Percentiles rank a stretch among this genome's conserved stretches.
These are phyloP conservation scores for Ramaria sp. DNA, from an alignment of 768 basidiomycete species.

Conservation along the genomic window DNA sequence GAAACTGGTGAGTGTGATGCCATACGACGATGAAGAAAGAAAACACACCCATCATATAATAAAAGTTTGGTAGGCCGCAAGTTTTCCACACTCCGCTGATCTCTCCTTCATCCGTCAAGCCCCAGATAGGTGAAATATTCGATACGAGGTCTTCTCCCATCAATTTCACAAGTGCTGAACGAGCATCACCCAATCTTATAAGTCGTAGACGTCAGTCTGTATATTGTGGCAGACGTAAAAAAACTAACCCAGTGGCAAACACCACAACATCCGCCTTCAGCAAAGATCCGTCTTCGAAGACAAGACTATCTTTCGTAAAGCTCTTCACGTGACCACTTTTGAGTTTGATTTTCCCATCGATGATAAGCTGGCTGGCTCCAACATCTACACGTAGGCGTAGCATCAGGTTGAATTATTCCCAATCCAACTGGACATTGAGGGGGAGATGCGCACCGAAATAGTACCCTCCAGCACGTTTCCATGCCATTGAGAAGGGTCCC, in stretches of 20 bases:
- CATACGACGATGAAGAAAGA: not conserved
- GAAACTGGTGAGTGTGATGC: not conserved
- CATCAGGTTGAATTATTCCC: too few relatives aligned
- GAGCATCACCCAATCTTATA: conserved; percentile 35
- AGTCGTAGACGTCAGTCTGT: not conserved
- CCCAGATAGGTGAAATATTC: conserved; percentile 48
- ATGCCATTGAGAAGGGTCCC: conserved; percentile 39
- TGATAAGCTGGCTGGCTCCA: conserved; percentile 49
- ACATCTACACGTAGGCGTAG: conserved; percentile 27
- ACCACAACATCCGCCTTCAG: conserved; percentile 44
- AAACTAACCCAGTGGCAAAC: conserved; percentile 44
- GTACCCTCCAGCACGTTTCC: conserved; percentile 46
- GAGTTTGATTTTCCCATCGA: conserved; percentile 59
- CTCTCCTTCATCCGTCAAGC: conserved; percentile 56
- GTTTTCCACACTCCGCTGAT: conserved; percentile 38
- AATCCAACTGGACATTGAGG: too few relatives aligned
- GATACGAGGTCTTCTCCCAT: conserved; percentile 35
- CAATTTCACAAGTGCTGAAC: conserved; percentile 27
- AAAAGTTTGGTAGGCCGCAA: conserved; percentile 40
- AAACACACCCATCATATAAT: conserved; percentile 49
- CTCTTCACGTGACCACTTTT: conserved; percentile 46
- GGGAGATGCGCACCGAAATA: conserved; percentile 39
- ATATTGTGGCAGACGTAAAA: too few relatives aligned
- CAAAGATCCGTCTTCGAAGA: conserved; percentile 37
- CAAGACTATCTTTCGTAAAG: conserved; percentile 32